A percentile compares a stretch with the other conserved stretches of the same genome.
phyloP scores from a whole-genome alignment of 2,329 filamentous ascomycete genomes.

The Pseudogymnoascus sp. region DNA sequence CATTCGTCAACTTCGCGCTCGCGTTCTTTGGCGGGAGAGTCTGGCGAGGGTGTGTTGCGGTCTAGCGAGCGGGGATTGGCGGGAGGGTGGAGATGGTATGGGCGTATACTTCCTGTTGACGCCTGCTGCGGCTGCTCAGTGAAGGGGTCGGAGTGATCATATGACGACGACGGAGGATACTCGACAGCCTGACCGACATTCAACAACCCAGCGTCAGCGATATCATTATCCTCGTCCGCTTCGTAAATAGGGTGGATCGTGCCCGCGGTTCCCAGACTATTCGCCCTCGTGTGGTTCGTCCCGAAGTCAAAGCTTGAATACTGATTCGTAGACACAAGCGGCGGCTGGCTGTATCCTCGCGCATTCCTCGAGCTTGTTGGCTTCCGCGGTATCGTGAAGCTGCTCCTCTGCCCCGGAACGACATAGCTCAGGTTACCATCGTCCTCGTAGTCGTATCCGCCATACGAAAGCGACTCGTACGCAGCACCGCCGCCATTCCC shows the following conservation, averaged over 20 bases:
- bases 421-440: constrained; percentile 32
- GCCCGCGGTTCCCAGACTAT: constrained; percentile 39
- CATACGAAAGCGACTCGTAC: constrained; percentile 29
- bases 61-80: constrained; percentile 18
- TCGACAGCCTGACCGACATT: not conserved
- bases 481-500: constrained; percentile 18
- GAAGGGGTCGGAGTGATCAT: constrained; percentile 5
- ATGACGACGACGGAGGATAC: constrained; percentile 12
- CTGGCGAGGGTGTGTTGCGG: constrained; percentile 14
- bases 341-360: constrained; percentile 32
- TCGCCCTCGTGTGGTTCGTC: constrained; percentile 32
- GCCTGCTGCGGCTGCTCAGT: constrained; percentile 10
- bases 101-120: constrained; percentile 13
- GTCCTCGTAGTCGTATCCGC: constrained; percentile 21
- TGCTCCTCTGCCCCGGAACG: constrained; percentile 32
- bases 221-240: constrained; percentile 35
- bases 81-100: constrained; percentile 16
- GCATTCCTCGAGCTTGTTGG: constrained; percentile 24
- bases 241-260: constrained; percentile 58
- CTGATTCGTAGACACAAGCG: constrained; percentile 12
- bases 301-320: constrained; percentile 32
- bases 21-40: constrained; percentile 20
- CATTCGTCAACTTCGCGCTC: constrained; percentile 29
- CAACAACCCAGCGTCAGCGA: constrained; percentile 12
- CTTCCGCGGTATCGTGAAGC: constrained; percentile 28